These are phyloP conservation scores for Cryptococcus maquisensis DNA, from an alignment of 1,284 basidiomycete species.

Conservation along the genomic window DNA sequence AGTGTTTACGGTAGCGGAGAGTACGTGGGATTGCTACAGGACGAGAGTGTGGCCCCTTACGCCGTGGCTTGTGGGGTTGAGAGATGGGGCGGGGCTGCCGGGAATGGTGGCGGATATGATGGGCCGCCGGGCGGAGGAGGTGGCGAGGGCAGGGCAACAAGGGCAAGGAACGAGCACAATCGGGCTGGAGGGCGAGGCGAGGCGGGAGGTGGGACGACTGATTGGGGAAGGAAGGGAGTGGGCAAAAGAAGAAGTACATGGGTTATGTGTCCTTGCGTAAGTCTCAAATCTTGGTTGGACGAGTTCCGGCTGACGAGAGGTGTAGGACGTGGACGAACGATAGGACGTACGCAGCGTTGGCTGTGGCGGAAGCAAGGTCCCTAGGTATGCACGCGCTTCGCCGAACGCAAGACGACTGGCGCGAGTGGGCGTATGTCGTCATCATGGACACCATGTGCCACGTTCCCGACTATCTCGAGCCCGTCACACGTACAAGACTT, in stretches of 20 bases:
- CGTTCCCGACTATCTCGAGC: constrained; percentile 34
- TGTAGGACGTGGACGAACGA: constrained; percentile 43
- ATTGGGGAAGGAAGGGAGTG: constrained; percentile 23
- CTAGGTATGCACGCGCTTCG: constrained; percentile 21
- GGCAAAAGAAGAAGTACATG: constrained; percentile 41
- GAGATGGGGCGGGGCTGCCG: constrained; percentile 32
- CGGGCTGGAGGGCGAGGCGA: constrained; percentile 20
- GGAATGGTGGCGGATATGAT: constrained; percentile 33
- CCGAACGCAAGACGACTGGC: constrained; percentile 40
- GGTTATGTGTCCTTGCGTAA: constrained; percentile 41
- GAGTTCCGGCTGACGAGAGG: too few species aligned
- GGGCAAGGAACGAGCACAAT: constrained; percentile 22
- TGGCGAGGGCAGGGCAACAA: constrained; percentile 13
- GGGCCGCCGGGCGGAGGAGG: constrained; percentile 31
- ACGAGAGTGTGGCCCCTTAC: constrained; percentile 42
- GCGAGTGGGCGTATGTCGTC: constrained; percentile 45
- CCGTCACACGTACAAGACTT: constrained; percentile 31
- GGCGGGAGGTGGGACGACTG: constrained; percentile 30
- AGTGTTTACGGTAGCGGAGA: constrained; percentile 25
- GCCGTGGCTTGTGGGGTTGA: constrained; percentile 42
- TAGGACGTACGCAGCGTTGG: constrained; percentile 29
- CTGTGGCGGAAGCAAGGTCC: constrained; percentile 36
- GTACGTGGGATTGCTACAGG: constrained; percentile 37
- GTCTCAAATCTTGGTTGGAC: constrained; percentile 4
- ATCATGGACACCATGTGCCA: constrained; percentile 45